Evolutionary conservation across 2,329 filamentous ascomycete species (phyloP), one percentile per base, ranked within the genome.

Genomic region (Colletotrichum ledebouriae): DNA sequence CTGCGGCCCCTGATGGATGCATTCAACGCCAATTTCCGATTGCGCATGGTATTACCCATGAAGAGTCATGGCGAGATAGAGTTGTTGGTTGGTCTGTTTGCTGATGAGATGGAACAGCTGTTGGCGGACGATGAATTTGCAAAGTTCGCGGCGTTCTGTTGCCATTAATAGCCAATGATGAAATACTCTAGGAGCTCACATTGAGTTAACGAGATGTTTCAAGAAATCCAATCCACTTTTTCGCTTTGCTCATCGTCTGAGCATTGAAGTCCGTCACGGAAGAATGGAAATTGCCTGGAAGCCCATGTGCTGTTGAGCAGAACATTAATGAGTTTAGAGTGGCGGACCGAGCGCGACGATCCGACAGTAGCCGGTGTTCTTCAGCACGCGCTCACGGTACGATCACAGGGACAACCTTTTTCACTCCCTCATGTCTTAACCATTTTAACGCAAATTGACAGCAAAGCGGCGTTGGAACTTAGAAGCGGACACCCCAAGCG

Each of bases 1-100:
- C 71, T 78, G 73, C 70, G 76, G 0, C 76, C 73, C 1, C 71
- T 75, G 62, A 59, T 77, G 25, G 74, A 76, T 53, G 72, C 73
- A 4, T 71, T 72, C 11, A 72, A 75, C 50, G 72, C 66, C 1
- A 69, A 71, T 1, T 75, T 76, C 41, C 63, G 75, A 17, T 71
- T 76, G 52, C 50, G 74, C 17, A 59, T 76, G 53, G 73, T 78
- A 5, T 70, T 73, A n/a, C 77, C 77, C 1, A 73, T 75, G 72
- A 74, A 67, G 41, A 65, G 68, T 11, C 73, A 77, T 53, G 74
- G 76, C 4, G 72, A 72, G 1, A 73, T 78, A 3, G 76, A 78
- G 68, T 62, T 78, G 1, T 66, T 76, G 1, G 29, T 77, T 6
- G 75, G 76, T 13, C 70, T 75, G 1, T 70, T 73, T 25, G 73